These are phyloP conservation scores for Spathaspora boniae DNA, from an alignment of 805 yeast species.

Conservation along the genomic window DNA sequence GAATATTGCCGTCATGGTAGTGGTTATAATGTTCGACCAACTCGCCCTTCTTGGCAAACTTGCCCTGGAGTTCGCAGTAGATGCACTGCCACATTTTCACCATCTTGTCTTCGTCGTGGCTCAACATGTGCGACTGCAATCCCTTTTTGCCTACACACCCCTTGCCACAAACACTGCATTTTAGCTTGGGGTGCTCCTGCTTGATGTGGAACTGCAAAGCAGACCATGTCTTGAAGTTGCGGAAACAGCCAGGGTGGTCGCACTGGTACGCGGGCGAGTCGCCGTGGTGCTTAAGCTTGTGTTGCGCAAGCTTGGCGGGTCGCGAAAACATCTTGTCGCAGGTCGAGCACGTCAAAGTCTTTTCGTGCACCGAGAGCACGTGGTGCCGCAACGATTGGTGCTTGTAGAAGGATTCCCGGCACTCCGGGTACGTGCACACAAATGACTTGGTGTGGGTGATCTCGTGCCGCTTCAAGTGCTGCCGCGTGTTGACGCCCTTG, in stretches of 20 bases:
- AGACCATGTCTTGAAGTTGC: conserved; percentile 66
- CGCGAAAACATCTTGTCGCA: conserved; percentile 67
- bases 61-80: conserved; percentile 43
- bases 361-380: conserved; percentile 56
- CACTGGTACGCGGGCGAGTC: conserved; percentile 55
- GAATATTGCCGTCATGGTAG: conserved; percentile 42
- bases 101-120: conserved; percentile 59
- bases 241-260: conserved; percentile 57
- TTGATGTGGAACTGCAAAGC: conserved; percentile 69
- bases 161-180: conserved; percentile 63
- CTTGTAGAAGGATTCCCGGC: conserved; percentile 66
- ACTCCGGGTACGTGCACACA: conserved; percentile 56
- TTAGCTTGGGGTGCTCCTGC: conserved; percentile 66
- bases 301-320: conserved; percentile 64
- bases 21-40: conserved; percentile 53
- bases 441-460: conserved; percentile 70
- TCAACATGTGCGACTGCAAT: conserved; percentile 65
- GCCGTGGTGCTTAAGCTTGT: conserved; percentile 64
- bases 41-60: conserved; percentile 55
- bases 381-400: conserved; percentile 78
- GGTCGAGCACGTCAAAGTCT: conserved; percentile 49
- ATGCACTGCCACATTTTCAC: conserved; percentile 67
- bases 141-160: conserved; percentile 73
- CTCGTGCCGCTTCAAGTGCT: conserved; percentile 82
- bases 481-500: conserved; percentile 76